phyloP scores from a whole-genome alignment of 1,284 basidiomycete genomes.

The Leccinum insigne region DNA sequence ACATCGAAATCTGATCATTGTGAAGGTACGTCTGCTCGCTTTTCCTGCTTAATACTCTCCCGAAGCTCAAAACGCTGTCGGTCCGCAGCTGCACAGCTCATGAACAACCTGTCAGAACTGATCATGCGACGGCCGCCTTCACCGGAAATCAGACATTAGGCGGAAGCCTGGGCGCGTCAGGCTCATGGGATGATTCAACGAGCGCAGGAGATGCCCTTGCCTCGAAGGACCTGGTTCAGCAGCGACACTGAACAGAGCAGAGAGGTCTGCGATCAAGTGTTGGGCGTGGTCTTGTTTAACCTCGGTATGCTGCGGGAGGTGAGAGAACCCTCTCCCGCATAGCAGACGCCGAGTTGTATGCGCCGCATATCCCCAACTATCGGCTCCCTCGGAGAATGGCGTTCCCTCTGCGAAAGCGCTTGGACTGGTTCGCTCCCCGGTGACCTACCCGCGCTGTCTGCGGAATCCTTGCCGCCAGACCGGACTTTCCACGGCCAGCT shows the following conservation, averaged over 20 bases:
- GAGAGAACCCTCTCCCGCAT: not conserved
- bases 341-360: too few relatives aligned
- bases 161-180: conserved; percentile 61
- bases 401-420: too few relatives aligned
- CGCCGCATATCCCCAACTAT: too few relatives aligned
- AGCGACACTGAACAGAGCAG: conserved; percentile 8
- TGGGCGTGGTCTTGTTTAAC: conserved; percentile 64
- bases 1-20: conserved; percentile 52
- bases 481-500: too few relatives aligned
- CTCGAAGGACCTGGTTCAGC: conserved; percentile 30
- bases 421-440: too few relatives aligned
- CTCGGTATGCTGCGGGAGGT: conserved; percentile 53
- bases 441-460: too few relatives aligned
- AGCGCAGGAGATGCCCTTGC: conserved; percentile 25
- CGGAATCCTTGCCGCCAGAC: too few relatives aligned
- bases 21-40: conserved; percentile 42
- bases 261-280: conserved; percentile 53
- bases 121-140: conserved; percentile 50
- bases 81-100: conserved; percentile 62
- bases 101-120: conserved; percentile 66
- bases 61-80: not conserved
- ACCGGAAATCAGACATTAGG: conserved; percentile 49
- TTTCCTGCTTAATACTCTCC: not conserved
- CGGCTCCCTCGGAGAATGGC: too few relatives aligned
- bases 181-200: conserved; percentile 50